Conservation (phyloP, 371 early-diverging fungal species). For the Apophysomyces elegans region DNA sequence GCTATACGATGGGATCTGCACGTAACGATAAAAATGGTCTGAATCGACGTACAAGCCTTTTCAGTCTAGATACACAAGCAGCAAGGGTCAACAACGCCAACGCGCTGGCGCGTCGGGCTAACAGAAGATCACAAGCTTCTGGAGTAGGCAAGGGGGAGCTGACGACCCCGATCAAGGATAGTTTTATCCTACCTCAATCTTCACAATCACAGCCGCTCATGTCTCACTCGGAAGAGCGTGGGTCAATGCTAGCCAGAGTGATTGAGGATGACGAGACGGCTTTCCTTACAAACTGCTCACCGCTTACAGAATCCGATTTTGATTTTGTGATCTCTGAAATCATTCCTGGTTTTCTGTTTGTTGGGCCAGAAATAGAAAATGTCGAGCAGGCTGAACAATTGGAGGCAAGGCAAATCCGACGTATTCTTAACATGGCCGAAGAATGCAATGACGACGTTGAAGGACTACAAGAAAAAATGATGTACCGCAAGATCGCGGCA, state of each 20-base stretch:
- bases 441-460: constrained; percentile 60
- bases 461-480: constrained; percentile 29
- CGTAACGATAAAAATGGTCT: constrained; percentile 27
- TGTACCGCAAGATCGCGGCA: constrained; percentile 62
- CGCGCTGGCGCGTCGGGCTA: constrained; percentile 52
- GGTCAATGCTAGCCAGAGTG: constrained; percentile 30
- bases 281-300: constrained; percentile 33
- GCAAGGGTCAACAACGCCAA: constrained; percentile 52
- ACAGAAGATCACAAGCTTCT: constrained; percentile 31
- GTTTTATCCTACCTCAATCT: constrained; percentile 5
- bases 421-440: constrained; percentile 68
- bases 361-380: constrained; percentile 65
- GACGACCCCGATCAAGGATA: constrained; percentile 5
- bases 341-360: constrained; percentile 61
- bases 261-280: constrained; percentile 36
- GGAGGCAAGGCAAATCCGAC: constrained; percentile 46
- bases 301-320: constrained; percentile 48
- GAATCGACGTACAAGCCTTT: constrained; percentile 45
- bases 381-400: constrained; percentile 54
- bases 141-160: background rate
- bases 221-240: background rate
- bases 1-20: constrained; percentile 45
- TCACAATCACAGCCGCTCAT: constrained; percentile 17
- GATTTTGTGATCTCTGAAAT: constrained; percentile 63
- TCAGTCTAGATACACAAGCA: constrained; percentile 56